A percentile compares a stretch with the other conserved stretches of the same genome.
Evolutionary conservation across 192 early-diverging fungal genomes (phyloP).

Genomic region (Backusella parvicylindrica): DNA sequence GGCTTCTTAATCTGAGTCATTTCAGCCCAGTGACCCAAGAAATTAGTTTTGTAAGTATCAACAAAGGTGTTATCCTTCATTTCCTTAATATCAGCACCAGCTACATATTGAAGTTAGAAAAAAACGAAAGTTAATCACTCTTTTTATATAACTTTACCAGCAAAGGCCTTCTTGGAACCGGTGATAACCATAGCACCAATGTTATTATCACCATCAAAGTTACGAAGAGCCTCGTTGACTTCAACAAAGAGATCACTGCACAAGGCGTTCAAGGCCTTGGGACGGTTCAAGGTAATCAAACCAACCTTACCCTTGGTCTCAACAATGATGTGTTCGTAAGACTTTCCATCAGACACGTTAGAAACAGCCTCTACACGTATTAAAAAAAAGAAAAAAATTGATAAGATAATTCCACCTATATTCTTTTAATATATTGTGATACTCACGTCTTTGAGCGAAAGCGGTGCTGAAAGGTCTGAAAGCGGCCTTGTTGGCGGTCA

Average conservation of each 20-base stretch:
- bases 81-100: constrained; percentile 99
- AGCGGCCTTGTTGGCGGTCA: constrained; percentile 18
- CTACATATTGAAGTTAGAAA: constrained; percentile 16
- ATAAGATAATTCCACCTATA: neutral
- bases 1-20: constrained; percentile 92
- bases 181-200: constrained; percentile 95
- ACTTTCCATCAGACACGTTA: neutral
- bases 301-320: constrained; percentile 81
- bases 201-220: constrained; percentile 68
- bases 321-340: constrained; percentile 52
- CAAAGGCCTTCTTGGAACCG: constrained; percentile 94
- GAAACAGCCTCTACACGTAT: constrained; percentile 12
- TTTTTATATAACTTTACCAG: constrained; percentile 54
- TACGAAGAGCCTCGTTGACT: constrained; percentile 81
- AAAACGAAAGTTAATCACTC: neutral
- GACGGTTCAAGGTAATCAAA: constrained; percentile 87
- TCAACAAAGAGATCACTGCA: constrained; percentile 90
- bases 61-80: constrained; percentile 90
- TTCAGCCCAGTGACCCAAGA: constrained; percentile 92
- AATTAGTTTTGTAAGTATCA: constrained; percentile 86
- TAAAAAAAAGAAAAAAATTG: neutral
- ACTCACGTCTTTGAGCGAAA: constrained; percentile 27
- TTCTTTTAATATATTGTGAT: neutral
- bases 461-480: constrained; percentile 25
- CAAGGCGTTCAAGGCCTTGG: constrained; percentile 96